phyloP scores from a whole-genome alignment of 805 yeast species.

The Spathaspora passalidarum region DNA sequence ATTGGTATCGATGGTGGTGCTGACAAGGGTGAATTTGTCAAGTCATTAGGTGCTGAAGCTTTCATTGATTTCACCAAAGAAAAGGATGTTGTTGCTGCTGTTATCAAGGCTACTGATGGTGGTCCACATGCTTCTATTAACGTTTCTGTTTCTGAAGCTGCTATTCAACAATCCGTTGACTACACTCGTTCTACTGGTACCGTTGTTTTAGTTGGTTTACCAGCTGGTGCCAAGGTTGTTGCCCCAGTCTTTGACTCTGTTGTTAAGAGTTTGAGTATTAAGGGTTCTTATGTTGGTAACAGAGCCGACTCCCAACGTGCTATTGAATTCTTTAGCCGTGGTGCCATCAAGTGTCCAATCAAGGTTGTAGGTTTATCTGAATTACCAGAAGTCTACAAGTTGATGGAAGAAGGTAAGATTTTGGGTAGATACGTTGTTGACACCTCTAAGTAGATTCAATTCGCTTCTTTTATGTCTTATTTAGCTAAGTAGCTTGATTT shows the following conservation, averaged over 20 bases:
- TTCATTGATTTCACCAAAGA: conserved; percentile 53
- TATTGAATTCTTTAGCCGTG: conserved; percentile 42
- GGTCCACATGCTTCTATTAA: conserved; percentile 55
- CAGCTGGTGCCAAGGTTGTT: conserved; percentile 41
- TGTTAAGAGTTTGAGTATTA: conserved; percentile 35
- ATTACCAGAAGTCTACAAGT: conserved; percentile 35
- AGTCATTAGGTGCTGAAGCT: conserved; percentile 60
- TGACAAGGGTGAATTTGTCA: conserved; percentile 57
- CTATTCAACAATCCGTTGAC: conserved; percentile 45
- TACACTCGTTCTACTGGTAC: conserved; percentile 42
- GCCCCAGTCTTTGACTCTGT: conserved; percentile 41
- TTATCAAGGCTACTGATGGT: conserved; percentile 49
- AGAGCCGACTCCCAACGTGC: conserved; percentile 46
- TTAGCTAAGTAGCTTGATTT: background rate
- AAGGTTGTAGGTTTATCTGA: conserved; percentile 40
- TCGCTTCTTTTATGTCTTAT: background rate
- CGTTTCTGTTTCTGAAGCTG: conserved; percentile 52
- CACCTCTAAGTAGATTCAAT: conserved; percentile 28
- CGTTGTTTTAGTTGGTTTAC: conserved; percentile 44
- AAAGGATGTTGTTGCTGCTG: conserved; percentile 49
- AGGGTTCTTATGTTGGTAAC: conserved; percentile 46
- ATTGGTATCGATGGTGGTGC: conserved; percentile 74
- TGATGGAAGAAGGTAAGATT: conserved; percentile 41
- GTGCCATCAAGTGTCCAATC: conserved; percentile 41
- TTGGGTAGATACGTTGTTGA: conserved; percentile 46